Evolutionary conservation across 2,329 filamentous ascomycete genomes (phyloP), one percentile per base, ranked within the genome.

Genomic region (Colletotrichum navitas): DNA sequence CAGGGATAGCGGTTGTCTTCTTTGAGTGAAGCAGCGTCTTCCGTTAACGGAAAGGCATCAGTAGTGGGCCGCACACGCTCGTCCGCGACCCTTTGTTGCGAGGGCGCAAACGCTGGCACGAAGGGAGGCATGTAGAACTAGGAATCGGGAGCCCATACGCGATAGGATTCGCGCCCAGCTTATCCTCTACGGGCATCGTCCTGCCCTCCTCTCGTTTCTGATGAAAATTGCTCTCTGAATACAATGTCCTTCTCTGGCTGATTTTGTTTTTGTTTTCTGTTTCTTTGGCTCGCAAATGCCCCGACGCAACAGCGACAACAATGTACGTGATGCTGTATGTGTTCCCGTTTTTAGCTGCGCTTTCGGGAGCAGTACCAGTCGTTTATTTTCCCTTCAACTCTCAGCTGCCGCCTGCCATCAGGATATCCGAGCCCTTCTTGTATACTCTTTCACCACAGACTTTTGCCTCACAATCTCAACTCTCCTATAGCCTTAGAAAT

Each of bases 361-460:
- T 81, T 43, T 79, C 78, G n/a, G 74, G 70, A 47, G 79, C 82
- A 63, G 77, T 80, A 24, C 88, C 88, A 14, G 76, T 79, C 32
- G 77, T 85, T 59, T 82, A 85, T 58, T 95, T 95, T 76, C 94
- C 94, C 0, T 86, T 97, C 80, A 97, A 96, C 81, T 91, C 93
- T 2, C 94, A 97, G 80, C 87, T 97, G 1, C 94, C 94, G 41
- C 91, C 92, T 4, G 91, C 95, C 64, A 94, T 93, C 26, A 88
- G 92, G 74, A 85, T 93, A 71, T 88, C 87, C 51, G 78, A 91
- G 76, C 85, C 86, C 2, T 96, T 94, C 80, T 88, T 85, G 12
- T 94, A 95, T 77, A 85, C 88, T 39, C 93, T 97, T 76, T 92
- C 93, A 12, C 81, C 85, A 21, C 90, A 90, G 49, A 97, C 94